Evolutionary conservation across 257 asterid species (phyloP).

Genomic region (Fraxinus quadrangulata): DNA sequence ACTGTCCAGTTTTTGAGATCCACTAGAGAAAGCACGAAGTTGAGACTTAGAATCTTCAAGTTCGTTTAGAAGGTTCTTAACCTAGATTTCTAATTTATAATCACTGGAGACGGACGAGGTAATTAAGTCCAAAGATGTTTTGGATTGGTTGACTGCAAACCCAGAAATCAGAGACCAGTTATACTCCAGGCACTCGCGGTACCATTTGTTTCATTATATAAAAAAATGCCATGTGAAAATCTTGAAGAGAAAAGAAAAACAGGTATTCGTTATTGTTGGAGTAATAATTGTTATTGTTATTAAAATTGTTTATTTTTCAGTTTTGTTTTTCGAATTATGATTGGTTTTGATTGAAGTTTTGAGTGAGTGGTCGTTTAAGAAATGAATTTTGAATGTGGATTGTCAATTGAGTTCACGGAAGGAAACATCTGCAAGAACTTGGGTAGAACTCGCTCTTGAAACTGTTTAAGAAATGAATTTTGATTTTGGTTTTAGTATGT

Average conservation of each 20-base stretch:
- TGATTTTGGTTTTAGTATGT: constrained; percentile 10
- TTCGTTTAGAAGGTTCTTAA: too few species aligned
- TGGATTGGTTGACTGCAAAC: constrained; percentile 77
- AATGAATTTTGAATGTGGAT: background rate
- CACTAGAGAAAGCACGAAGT: too few species aligned
- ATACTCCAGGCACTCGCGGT: constrained; percentile 83
- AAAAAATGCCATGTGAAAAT: constrained; percentile 92
- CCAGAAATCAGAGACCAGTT: constrained; percentile 73
- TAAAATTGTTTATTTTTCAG: background rate
- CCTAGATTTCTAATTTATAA: too few species aligned
- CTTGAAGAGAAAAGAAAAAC: constrained; percentile 77
- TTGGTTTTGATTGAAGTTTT: background rate
- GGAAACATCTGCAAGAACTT: background rate
- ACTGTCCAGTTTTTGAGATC: too few species aligned
- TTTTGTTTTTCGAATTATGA: background rate
- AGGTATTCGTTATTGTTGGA: constrained; percentile 39
- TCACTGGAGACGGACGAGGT: constrained; percentile 75
- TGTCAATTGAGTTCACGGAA: background rate
- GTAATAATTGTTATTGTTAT: background rate
- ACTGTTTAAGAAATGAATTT: background rate
- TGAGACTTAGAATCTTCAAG: too few species aligned
- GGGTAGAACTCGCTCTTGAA: background rate
- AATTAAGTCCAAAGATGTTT: constrained; percentile 74
- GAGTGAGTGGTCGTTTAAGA: background rate
- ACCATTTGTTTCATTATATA: constrained; percentile 90